phyloP scores from a whole-genome alignment of 495 filamentous ascomycete genomes.

The Staphylotrichum longicolle region DNA sequence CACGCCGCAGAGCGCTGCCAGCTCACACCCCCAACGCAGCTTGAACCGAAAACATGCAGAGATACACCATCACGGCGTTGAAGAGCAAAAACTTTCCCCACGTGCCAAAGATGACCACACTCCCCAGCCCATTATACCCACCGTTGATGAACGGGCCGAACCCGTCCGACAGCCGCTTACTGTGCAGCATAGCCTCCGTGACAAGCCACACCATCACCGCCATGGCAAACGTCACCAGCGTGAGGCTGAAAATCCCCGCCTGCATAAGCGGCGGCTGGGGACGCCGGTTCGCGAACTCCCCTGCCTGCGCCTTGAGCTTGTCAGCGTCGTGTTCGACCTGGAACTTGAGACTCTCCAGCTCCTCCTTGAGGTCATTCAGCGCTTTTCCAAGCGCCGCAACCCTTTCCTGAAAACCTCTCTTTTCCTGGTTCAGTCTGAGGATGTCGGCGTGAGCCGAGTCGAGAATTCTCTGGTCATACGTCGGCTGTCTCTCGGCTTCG shows the following conservation, averaged over 20 bases:
- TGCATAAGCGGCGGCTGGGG: neutral
- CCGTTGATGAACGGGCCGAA: conserved; percentile 8
- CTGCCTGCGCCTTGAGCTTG: neutral
- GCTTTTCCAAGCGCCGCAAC: neutral
- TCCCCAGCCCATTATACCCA: neutral
- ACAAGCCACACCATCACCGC: conserved; percentile 2
- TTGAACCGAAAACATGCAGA: neutral
- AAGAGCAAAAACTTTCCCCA: conserved; percentile 17
- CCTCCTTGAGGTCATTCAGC: too few relatives aligned
- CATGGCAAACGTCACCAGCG: neutral
- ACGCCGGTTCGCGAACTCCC: neutral
- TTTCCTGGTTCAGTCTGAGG: neutral
- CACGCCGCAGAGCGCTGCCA: neutral
- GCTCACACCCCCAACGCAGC: neutral
- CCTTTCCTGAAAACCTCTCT: neutral
- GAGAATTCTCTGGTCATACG: neutral
- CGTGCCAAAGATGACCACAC: conserved; percentile 10
- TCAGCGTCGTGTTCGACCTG: neutral
- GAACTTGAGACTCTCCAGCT: neutral
- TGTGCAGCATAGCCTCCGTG: conserved; percentile 11
- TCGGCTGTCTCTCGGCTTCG: too few relatives aligned
- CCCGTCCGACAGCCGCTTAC: conserved; percentile 9
- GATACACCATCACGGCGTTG: neutral
- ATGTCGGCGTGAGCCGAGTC: neutral
- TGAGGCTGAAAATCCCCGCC: neutral